Conservation (phyloP, 805 yeast species). For the Debaryomyces hansenii region DNA sequence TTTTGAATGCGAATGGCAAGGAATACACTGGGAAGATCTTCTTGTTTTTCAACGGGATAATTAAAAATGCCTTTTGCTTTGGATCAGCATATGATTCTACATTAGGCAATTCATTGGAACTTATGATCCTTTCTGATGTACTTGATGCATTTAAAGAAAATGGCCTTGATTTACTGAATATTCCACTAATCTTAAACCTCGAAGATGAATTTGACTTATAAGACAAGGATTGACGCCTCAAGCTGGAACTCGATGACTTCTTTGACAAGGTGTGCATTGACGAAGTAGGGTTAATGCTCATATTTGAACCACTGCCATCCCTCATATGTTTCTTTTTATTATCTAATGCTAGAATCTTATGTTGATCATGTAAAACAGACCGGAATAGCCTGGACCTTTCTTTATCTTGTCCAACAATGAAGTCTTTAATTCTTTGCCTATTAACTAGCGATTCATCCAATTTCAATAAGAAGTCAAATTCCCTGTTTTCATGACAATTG, state of each 20-base stretch:
- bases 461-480: slow-evolving; percentile 54
- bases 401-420: slow-evolving; percentile 19
- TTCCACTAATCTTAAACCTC: slow-evolving; percentile 56
- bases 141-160: slow-evolving; percentile 48
- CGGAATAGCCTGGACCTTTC: slow-evolving; percentile 29
- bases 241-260: slow-evolving; percentile 27
- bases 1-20: slow-evolving; percentile 48
- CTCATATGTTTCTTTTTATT: slow-evolving; percentile 29
- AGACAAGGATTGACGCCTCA: slow-evolving; percentile 39
- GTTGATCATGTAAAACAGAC: slow-evolving; percentile 31
- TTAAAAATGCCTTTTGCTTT: slow-evolving; percentile 50
- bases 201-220: slow-evolving; percentile 40
- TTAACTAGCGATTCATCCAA: slow-evolving; percentile 39
- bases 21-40: slow-evolving; percentile 55
- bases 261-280: slow-evolving; percentile 16
- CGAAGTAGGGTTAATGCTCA: slow-evolving; percentile 1
- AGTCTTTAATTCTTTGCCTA: slow-evolving; percentile 37
- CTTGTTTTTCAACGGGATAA: slow-evolving; percentile 46
- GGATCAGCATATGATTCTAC: slow-evolving; percentile 39
- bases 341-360: slow-evolving; percentile 28
- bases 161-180: slow-evolving; percentile 57
- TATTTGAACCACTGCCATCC: slow-evolving; percentile 12
- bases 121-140: slow-evolving; percentile 46
- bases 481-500: slow-evolving; percentile 34
- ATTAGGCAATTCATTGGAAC: slow-evolving; percentile 61